Evolutionary conservation across 352 stramenopile genomes (phyloP).

Genomic region (Elongisporangium undulatum): DNA sequence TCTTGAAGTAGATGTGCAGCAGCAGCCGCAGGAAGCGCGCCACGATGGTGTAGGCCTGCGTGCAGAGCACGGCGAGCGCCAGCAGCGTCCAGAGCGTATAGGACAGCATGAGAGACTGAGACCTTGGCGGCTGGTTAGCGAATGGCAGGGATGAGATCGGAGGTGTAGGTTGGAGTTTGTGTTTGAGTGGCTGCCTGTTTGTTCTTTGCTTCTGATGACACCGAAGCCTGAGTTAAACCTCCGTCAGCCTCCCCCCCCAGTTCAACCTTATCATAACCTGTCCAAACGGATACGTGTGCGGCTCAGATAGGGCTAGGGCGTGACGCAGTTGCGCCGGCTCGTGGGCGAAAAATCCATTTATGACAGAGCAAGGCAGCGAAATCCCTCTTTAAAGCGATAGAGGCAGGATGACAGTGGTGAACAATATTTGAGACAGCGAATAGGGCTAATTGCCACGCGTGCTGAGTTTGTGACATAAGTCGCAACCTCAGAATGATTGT

Average conservation of each 20-base stretch:
- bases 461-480: too few relatives aligned
- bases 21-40: conserved; percentile 63
- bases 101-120: background rate
- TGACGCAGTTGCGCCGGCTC: background rate
- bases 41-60: conserved; percentile 55
- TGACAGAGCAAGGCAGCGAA: background rate
- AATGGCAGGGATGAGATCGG: background rate
- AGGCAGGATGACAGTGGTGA: too few relatives aligned
- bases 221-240: background rate
- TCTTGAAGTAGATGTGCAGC: conserved; percentile 74
- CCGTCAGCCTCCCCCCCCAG: background rate
- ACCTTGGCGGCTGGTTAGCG: background rate
- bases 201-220: background rate
- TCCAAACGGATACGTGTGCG: background rate
- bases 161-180: background rate
- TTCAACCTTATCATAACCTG: background rate
- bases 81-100: conserved; percentile 39
- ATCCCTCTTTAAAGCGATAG: background rate
- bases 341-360: background rate
- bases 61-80: conserved; percentile 39
- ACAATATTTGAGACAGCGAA: too few relatives aligned
- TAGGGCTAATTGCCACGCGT: too few relatives aligned
- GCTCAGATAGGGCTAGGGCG: background rate
- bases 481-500: too few relatives aligned
- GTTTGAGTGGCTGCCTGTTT: background rate